Conservation (phyloP, 495 filamentous ascomycete genomes). For the Penicillium pulvis region DNA sequence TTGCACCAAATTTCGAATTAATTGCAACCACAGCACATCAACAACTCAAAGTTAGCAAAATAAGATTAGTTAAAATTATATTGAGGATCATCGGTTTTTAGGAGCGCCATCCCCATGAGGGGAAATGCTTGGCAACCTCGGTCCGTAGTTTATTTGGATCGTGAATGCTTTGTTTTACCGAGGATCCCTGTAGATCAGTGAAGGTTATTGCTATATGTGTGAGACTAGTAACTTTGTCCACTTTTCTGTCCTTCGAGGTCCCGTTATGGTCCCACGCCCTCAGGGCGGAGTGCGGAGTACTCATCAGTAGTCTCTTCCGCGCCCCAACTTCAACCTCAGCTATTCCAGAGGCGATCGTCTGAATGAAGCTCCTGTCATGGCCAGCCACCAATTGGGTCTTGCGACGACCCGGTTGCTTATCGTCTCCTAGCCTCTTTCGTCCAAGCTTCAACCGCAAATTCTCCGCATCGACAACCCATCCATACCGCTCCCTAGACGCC, state of each 20-base stretch:
- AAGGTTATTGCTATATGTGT: too few relatives aligned
- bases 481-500: slow-evolving; percentile 34
- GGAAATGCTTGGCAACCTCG: neutral
- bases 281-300: too few relatives aligned
- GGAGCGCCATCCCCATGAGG: neutral
- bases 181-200: neutral
- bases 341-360: neutral
- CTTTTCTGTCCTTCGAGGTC: too few relatives aligned
- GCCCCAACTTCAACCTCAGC: neutral
- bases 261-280: too few relatives aligned
- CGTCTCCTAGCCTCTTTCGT: neutral
- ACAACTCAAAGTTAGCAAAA: too few relatives aligned
- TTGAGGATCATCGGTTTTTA: neutral
- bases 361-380: slow-evolving; percentile 32
- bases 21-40: neutral
- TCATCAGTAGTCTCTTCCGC: too few relatives aligned
- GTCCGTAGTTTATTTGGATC: neutral
- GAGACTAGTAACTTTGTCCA: too few relatives aligned
- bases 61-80: too few relatives aligned
- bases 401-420: slow-evolving; percentile 1
- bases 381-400: neutral
- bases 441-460: slow-evolving; percentile 9
- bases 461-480: slow-evolving; percentile 21
- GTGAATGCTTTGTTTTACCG: neutral
- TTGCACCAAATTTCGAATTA: neutral